Base-by-base conservation (phyloP, 2,329 filamentous ascomycete species). In the Acrocalymma vagum region DNA sequence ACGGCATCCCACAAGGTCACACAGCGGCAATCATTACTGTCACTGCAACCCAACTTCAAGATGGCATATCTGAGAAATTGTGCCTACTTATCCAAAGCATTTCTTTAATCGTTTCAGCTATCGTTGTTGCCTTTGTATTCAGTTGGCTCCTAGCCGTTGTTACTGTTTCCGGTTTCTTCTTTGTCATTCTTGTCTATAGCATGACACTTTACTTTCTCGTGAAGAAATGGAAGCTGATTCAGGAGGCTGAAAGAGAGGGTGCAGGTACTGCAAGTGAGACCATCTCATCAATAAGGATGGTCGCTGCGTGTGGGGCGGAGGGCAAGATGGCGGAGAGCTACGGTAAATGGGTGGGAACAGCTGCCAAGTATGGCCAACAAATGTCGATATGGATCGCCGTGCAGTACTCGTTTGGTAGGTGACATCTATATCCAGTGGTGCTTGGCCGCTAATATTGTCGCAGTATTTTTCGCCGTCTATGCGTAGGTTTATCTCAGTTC, bases 11-110 rank as follows among this genome's bases (percentile, higher is more conserved):
- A 6, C 55, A 51, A 1, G 63, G 63, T 2, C 57, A 60, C 34
- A 58, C 58, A 21, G 51, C 58, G 3, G 61, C 51, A 9, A 58
- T 61, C 15, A 60, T 65, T 8, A 66, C 62, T 2, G 55, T 58
- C 22, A 55, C 55, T 20, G 51, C 55, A 6, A 65, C 62, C 23
- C 41, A 45, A 8, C 33, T 65, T 13, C 62, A 65, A 36, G 30
- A 58, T 15, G 62, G 59, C 5, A 63, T 65, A 15, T 65, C 60
- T 3, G 57, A 63, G 29, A 48, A 60, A 26, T 42, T 65, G 9
- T 52, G 50, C 10, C 53, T 58, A 4, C 36, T 63, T 10, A 46
- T 65, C 5, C 60, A 65, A 35, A 46, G 49, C n/a, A 32, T 53
- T 9, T 42, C 59, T 13, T 50, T 65, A 2, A 51, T 60, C 6